Conservation (phyloP, 805 yeast species). For the Ogataea saltuana region DNA sequence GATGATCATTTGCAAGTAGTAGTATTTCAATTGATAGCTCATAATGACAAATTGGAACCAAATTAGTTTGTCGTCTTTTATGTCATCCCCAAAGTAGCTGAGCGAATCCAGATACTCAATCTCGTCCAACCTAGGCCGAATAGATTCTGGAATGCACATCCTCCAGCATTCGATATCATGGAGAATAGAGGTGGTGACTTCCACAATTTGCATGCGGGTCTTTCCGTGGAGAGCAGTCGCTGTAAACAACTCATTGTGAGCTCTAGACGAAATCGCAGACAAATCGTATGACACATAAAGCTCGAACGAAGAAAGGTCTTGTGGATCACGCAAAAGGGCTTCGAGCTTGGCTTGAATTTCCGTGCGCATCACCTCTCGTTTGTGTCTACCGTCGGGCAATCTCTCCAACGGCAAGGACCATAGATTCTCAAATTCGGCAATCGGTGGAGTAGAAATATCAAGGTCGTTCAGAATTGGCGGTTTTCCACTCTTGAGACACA, state of each 20-base stretch:
- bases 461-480: conserved; percentile 46
- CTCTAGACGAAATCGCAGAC: conserved; percentile 28
- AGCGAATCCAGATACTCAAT: conserved; percentile 12
- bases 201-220: conserved; percentile 18
- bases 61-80: neutral
- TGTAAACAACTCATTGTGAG: conserved; percentile 31
- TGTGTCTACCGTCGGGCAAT: conserved; percentile 13
- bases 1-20: conserved; percentile 30
- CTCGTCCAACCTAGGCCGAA: conserved; percentile 25
- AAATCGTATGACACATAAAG: conserved; percentile 25
- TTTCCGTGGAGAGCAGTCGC: conserved; percentile 30
- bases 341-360: conserved; percentile 13
- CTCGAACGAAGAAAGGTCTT: conserved; percentile 8
- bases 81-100: neutral
- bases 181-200: conserved; percentile 18
- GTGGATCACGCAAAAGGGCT: conserved; percentile 1
- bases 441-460: conserved; percentile 40
- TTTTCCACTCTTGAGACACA: conserved; percentile 47
- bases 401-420: conserved; percentile 24
- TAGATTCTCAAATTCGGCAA: conserved; percentile 24
- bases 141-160: conserved; percentile 25
- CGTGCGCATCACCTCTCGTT: conserved; percentile 12
- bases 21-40: conserved; percentile 28
- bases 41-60: conserved; percentile 16
- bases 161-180: conserved; percentile 33